Conservation (phyloP, 208 protist species). For the Trypanosoma avium region DNA sequence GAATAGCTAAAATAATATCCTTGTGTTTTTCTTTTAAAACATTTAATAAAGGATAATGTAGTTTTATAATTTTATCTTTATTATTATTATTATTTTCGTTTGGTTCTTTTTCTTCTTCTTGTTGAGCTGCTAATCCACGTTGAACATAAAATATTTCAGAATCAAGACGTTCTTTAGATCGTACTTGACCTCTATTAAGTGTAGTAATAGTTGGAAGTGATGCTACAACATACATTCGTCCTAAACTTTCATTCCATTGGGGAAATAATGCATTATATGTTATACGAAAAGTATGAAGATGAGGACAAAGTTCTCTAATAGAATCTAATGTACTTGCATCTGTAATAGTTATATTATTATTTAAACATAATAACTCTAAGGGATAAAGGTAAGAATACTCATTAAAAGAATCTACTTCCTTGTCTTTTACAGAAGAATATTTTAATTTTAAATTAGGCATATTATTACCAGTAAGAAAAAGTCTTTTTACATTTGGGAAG, state of each 20-base stretch:
- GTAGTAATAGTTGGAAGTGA: conserved; percentile 70
- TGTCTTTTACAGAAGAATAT: conserved; percentile 6
- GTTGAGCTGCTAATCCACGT: conserved; percentile 58
- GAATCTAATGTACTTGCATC: conserved; percentile 56
- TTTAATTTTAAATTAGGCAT: conserved; percentile 44
- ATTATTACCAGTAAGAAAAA: conserved; percentile 74
- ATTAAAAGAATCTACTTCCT: neutral
- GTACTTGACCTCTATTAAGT: conserved; percentile 78
- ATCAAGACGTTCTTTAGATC: conserved; percentile 79
- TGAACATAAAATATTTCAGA: conserved; percentile 89
- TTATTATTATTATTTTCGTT: neutral
- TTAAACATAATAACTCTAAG: conserved; percentile 69
- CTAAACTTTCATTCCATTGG: conserved; percentile 76
- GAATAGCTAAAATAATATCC: conserved; percentile 81
- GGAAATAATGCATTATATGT: conserved; percentile 74
- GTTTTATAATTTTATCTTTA: neutral
- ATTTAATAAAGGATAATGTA: conserved; percentile 55
- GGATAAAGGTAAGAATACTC: conserved; percentile 45
- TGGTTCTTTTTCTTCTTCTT: conserved; percentile 19
- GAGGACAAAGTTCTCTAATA: conserved; percentile 60
- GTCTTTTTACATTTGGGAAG: conserved; percentile 60
- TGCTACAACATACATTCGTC: conserved; percentile 86
- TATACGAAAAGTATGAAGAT: conserved; percentile 67
- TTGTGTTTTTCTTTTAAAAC: conserved; percentile 80
- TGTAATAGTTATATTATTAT: conserved; percentile 64